phyloP scores from a whole-genome alignment of 306 rosid genomes.

The Begonia peltatifolia region DNA sequence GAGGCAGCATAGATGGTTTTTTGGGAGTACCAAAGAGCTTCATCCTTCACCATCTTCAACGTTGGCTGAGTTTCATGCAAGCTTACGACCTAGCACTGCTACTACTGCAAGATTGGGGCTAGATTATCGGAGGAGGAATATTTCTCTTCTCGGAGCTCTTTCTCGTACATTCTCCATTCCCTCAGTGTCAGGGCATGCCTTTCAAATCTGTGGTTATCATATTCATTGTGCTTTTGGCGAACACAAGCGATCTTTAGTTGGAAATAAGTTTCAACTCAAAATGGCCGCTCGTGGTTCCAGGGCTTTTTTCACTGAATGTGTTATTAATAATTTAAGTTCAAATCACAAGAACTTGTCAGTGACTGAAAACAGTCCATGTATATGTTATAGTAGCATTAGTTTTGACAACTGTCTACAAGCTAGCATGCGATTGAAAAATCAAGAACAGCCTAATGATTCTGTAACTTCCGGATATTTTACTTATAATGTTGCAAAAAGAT shows the following conservation, averaged over 20 bases:
- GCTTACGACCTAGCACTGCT: slow-evolving; percentile 25
- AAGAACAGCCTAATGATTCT: slow-evolving; percentile 30
- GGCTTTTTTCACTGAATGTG: slow-evolving; percentile 28
- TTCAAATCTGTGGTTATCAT: slow-evolving; percentile 60
- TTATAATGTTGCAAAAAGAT: slow-evolving; percentile 40
- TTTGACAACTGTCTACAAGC: slow-evolving; percentile 29
- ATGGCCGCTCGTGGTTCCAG: slow-evolving; percentile 57
- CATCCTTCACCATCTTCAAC: slow-evolving; percentile 28
- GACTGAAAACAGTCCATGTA: slow-evolving; percentile 16
- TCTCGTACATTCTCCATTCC: slow-evolving; percentile 63
- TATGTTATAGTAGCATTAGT: slow-evolving; percentile 12
- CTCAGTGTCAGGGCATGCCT: slow-evolving; percentile 52
- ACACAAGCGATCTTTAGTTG: slow-evolving; percentile 19
- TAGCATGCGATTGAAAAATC: slow-evolving; percentile 56
- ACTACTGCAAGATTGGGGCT: slow-evolving; percentile 38
- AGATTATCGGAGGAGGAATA: slow-evolving; percentile 26
- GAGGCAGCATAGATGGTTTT: slow-evolving; percentile 46
- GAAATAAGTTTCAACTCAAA: slow-evolving; percentile 20
- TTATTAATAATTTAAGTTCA: slow-evolving; percentile 13
- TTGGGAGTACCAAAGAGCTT: slow-evolving; percentile 35
- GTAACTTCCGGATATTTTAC: slow-evolving; percentile 53
- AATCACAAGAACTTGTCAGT: slow-evolving; percentile 15
- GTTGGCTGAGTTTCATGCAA: slow-evolving; percentile 21
- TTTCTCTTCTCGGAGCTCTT: slow-evolving; percentile 55
- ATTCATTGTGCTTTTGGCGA: slow-evolving; percentile 33